A percentile compares a stretch with the other conserved stretches of the same genome.
These are phyloP conservation scores for Phlebiopsis gigantea DNA, from an alignment of 768 basidiomycete genomes.

Conservation along the genomic window DNA sequence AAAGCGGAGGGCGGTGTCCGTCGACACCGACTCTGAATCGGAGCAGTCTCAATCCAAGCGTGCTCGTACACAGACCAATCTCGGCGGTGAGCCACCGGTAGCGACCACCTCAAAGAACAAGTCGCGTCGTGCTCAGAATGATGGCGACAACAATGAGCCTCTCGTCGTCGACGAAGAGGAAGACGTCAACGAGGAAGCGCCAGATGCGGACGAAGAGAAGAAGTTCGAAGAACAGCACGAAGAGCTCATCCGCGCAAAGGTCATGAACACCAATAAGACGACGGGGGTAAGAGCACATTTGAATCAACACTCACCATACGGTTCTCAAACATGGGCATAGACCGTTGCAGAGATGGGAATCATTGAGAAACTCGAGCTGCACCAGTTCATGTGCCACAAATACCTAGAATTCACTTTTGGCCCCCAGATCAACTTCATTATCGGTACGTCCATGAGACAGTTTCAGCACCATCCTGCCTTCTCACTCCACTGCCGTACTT, in stretches of 20 bases:
- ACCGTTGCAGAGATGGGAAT: constrained; percentile 82
- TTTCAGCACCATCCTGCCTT: background rate
- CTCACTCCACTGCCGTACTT: constrained; percentile 5
- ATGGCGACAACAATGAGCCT: constrained; percentile 25
- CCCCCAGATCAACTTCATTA: constrained; percentile 95
- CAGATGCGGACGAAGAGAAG: constrained; percentile 54
- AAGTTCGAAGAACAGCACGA: constrained; percentile 60
- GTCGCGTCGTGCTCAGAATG: constrained; percentile 13
- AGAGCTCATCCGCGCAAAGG: constrained; percentile 46
- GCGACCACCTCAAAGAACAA: constrained; percentile 8
- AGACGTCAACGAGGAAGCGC: constrained; percentile 12
- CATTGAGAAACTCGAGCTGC: constrained; percentile 80
- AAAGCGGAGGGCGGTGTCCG: constrained; percentile 42
- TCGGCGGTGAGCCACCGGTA: constrained; percentile 23
- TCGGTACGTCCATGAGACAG: constrained; percentile 45
- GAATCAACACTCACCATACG: no score
- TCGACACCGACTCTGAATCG: constrained; percentile 39
- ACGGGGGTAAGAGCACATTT: constrained; percentile 41
- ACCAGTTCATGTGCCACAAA: constrained; percentile 96
- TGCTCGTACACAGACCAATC: constrained; percentile 27
- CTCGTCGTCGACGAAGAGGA: constrained; percentile 29
- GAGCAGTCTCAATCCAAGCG: constrained; percentile 39
- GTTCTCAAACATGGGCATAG: no score
- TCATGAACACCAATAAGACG: constrained; percentile 40
- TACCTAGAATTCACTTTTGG: constrained; percentile 81